A percentile compares a stretch with the other conserved stretches of the same genome.
Conservation (phyloP, 2,329 filamentous ascomycete species). For the Trichoderma lentiforme region DNA sequence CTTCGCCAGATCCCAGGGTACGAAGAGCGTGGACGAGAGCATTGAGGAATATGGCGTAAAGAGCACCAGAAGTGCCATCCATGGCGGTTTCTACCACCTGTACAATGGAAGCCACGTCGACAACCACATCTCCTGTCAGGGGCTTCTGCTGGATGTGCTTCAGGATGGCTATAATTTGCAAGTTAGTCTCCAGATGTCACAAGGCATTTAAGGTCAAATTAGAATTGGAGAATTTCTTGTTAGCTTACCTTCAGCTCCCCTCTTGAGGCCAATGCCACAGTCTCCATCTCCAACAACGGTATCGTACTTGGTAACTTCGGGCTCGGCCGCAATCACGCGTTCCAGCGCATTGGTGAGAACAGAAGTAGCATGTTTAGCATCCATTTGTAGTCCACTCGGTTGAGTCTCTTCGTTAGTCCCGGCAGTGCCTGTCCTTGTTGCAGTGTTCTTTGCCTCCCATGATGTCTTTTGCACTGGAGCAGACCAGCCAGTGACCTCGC, state of each 20-base stretch:
- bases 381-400: constrained; percentile 50
- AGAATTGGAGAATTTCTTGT: not conserved
- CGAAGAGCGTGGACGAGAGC: constrained; percentile 66
- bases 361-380: constrained; percentile 48
- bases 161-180: constrained; percentile 44
- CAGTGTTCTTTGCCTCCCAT: constrained; percentile 57
- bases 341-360: constrained; percentile 57
- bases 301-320: constrained; percentile 69
- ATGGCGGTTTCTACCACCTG: constrained; percentile 55
- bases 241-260: constrained; percentile 70
- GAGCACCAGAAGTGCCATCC: constrained; percentile 60
- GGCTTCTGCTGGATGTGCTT: constrained; percentile 45
- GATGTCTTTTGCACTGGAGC: constrained; percentile 60
- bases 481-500: constrained; percentile 68
- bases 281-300: constrained; percentile 89
- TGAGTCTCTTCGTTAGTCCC: constrained; percentile 34
- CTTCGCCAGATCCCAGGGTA: constrained; percentile 38
- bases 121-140: constrained; percentile 49
- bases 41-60: constrained; percentile 84
- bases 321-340: constrained; percentile 62
- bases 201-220: not conserved
- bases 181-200: constrained; percentile 21
- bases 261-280: constrained; percentile 81
- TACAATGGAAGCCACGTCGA: constrained; percentile 52
- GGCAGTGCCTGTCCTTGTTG: constrained; percentile 41